Conservation (phyloP, 2,329 filamentous ascomycete genomes). For the Monosporascus cannonballus region DNA sequence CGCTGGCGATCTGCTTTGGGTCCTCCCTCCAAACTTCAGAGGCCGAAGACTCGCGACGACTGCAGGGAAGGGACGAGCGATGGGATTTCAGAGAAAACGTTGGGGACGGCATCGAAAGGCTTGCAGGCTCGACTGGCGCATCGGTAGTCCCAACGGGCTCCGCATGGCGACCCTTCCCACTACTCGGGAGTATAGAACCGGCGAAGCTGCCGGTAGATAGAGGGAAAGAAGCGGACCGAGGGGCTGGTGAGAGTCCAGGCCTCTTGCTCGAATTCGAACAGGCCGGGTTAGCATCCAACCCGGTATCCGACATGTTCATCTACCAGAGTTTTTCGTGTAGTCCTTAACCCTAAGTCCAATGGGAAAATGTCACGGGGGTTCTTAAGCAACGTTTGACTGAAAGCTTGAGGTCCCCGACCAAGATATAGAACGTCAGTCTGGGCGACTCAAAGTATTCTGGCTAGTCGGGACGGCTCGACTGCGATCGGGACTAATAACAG, state of each 20-base stretch:
- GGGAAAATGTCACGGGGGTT: too few species aligned
- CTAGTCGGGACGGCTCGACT: too few species aligned
- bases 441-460: too few species aligned
- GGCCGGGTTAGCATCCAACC: neutral
- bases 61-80: slow-evolving; percentile 33
- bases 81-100: slow-evolving; percentile 36
- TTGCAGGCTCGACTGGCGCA: slow-evolving; percentile 52
- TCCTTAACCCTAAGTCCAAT: too few species aligned
- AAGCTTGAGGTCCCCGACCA: too few species aligned
- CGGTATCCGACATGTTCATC: too few species aligned
- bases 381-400: too few species aligned
- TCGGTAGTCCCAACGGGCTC: slow-evolving; percentile 52
- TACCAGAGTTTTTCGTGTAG: too few species aligned
- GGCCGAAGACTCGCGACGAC: slow-evolving; percentile 36
- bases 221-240: slow-evolving; percentile 39
- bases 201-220: slow-evolving; percentile 20
- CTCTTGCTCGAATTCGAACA: slow-evolving; percentile 9
- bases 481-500: too few species aligned
- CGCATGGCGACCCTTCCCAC: slow-evolving; percentile 51
- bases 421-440: too few species aligned
- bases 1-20: slow-evolving; percentile 17
- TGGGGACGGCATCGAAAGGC: slow-evolving; percentile 58
- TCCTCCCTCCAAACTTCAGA: slow-evolving; percentile 37
- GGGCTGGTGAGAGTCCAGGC: slow-evolving; percentile 10
- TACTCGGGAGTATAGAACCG: slow-evolving; percentile 21